Conservation (phyloP, 176 grass and related monocot species). For the Bothriochloa decipiens region DNA sequence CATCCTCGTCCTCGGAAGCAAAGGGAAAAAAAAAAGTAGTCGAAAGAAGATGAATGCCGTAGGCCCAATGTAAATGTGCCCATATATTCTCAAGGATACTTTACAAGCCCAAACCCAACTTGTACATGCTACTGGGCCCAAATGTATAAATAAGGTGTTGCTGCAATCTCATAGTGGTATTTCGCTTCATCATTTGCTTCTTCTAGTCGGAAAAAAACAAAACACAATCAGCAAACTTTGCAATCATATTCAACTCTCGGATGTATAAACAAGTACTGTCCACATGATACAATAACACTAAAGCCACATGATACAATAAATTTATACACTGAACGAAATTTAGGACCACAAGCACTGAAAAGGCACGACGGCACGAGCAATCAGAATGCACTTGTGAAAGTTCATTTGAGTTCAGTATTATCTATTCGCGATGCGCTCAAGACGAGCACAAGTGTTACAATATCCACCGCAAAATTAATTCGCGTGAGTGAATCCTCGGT, state of each 20-base stretch:
- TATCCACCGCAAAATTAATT: not conserved
- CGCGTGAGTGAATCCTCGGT: too few species aligned
- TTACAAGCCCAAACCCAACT: not conserved
- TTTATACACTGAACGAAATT: not conserved
- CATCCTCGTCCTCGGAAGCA: too few species aligned
- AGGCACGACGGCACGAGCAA: conserved; percentile 3
- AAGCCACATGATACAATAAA: not conserved
- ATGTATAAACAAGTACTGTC: not conserved
- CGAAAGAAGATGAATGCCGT: not conserved
- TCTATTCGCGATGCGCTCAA: not conserved
- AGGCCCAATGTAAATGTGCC: not conserved
- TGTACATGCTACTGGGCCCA: not conserved
- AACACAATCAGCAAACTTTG: not conserved
- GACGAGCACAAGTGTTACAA: not conserved
- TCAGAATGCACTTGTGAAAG: not conserved
- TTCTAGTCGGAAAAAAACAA: not conserved
- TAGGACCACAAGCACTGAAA: not conserved
- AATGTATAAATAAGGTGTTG: not conserved
- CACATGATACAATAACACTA: not conserved
- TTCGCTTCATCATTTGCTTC: not conserved
- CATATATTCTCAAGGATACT: not conserved
- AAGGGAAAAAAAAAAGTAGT: too few species aligned
- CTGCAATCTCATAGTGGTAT: not conserved
- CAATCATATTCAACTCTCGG: not conserved
- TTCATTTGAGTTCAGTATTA: not conserved